A percentile compares a stretch with the other conserved stretches of the same genome.
Conservation (phyloP, 441 rosid species). For the Bocquillonia castaneifolia region DNA sequence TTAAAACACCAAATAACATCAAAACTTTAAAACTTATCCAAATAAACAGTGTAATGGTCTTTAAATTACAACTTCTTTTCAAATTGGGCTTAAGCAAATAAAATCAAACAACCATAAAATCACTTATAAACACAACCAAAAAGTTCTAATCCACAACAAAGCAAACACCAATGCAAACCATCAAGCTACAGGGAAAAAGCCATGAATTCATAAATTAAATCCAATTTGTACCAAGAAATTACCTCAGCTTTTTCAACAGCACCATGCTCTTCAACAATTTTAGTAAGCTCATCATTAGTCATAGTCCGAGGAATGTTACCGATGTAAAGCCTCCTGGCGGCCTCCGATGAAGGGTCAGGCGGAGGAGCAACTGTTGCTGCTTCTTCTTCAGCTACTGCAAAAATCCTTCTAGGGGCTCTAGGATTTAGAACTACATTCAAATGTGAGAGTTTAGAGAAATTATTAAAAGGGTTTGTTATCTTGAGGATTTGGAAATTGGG, state of each 20-base stretch:
- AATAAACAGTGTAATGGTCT: not conserved
- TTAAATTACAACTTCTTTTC: not conserved
- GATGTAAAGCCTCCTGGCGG: conserved; percentile 59
- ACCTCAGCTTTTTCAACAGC: conserved; percentile 86
- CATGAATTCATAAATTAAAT: too few species aligned
- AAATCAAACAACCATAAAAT: not conserved
- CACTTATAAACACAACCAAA: not conserved
- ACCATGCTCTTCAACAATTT: conserved; percentile 73
- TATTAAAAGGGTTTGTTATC: conserved; percentile 3
- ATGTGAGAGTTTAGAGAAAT: conserved; percentile 17
- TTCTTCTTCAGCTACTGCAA: conserved; percentile 55
- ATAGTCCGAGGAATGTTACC: conserved; percentile 82
- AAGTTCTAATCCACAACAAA: not conserved
- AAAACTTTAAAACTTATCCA: not conserved
- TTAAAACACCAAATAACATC: not conserved
- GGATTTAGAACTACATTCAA: not conserved
- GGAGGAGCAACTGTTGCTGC: conserved; percentile 25
- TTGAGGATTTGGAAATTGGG: conserved; percentile 18
- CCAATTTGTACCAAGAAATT: too few species aligned
- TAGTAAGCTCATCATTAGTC: conserved; percentile 50
- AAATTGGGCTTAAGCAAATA: not conserved
- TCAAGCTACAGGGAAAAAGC: not conserved
- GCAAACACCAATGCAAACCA: not conserved
- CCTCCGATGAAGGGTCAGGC: conserved; percentile 45
- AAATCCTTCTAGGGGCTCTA: conserved; percentile 24